These are phyloP conservation scores for Pascua guehoae DNA, from an alignment of 1,284 basidiomycete species.

Conservation along the genomic window DNA sequence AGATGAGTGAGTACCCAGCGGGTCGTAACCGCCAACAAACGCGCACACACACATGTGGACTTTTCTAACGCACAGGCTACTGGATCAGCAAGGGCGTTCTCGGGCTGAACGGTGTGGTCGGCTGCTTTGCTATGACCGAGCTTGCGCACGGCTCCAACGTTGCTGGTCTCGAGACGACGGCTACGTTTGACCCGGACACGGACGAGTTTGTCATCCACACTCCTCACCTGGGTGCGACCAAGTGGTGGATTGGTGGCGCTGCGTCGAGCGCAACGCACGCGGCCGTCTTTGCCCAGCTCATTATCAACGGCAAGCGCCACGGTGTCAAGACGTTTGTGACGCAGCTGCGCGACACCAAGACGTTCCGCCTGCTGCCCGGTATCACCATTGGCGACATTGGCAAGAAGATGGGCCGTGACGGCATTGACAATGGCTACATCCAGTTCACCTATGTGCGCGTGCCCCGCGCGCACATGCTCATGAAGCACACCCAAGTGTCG, in stretches of 20 bases:
- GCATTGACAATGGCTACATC: slow-evolving; percentile 73
- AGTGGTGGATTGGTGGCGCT: slow-evolving; percentile 60
- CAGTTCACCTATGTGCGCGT: slow-evolving; percentile 77
- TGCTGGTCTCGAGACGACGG: slow-evolving; percentile 58
- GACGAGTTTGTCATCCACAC: slow-evolving; percentile 60
- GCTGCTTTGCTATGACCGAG: slow-evolving; percentile 58
- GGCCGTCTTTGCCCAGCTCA: slow-evolving; percentile 57
- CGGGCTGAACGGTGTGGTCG: slow-evolving; percentile 55
- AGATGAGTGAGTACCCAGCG: slow-evolving; percentile 37
- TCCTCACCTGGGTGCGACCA: slow-evolving; percentile 54
- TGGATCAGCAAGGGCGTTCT: slow-evolving; percentile 58
- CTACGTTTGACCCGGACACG: slow-evolving; percentile 54
- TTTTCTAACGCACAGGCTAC: slow-evolving; percentile 45
- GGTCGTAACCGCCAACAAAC: background rate
- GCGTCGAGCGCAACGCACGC: slow-evolving; percentile 58
- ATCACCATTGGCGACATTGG: slow-evolving; percentile 59
- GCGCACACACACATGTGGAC: slow-evolving; percentile 37
- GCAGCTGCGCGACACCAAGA: slow-evolving; percentile 56
- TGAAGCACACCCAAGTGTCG: slow-evolving; percentile 58
- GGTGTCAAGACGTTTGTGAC: slow-evolving; percentile 60
- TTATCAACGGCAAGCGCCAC: slow-evolving; percentile 55
- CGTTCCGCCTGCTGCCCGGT: slow-evolving; percentile 53
- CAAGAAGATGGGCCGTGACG: slow-evolving; percentile 59
- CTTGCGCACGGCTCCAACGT: slow-evolving; percentile 56
- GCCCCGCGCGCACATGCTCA: slow-evolving; percentile 57